A percentile compares a stretch with the other conserved stretches of the same genome.
phyloP scores from a whole-genome alignment of 768 basidiomycete species.

The Mycena epipterygia region DNA sequence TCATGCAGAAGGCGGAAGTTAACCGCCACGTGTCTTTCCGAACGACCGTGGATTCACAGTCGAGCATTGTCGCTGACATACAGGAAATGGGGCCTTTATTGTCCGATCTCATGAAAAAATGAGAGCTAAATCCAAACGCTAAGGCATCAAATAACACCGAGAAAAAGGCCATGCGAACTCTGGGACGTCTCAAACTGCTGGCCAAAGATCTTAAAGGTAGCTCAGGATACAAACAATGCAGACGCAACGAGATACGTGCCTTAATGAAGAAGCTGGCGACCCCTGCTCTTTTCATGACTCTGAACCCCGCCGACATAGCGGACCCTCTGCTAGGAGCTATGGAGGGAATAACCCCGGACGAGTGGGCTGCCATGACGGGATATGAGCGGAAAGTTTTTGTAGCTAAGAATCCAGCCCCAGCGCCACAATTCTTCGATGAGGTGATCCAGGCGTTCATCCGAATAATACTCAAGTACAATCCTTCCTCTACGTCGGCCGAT shows the following conservation, averaged over 20 bases:
- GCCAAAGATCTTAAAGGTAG: constrained; percentile 32
- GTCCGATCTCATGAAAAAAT: no score
- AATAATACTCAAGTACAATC: no score
- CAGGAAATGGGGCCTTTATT: neutral
- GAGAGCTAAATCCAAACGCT: neutral
- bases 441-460: no score
- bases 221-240: constrained; percentile 24
- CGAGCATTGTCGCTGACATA: neutral
- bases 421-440: no score
- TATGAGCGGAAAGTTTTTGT: neutral
- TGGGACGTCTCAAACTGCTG: neutral
- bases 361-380: neutral
- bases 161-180: neutral
- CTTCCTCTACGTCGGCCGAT: no score
- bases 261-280: constrained; percentile 37
- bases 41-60: neutral
- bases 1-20: neutral
- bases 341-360: constrained; percentile 34
- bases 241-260: constrained; percentile 44
- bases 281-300: constrained; percentile 46
- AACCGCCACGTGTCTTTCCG: neutral
- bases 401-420: neutral
- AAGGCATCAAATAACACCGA: neutral
- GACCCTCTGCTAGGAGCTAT: constrained; percentile 42
- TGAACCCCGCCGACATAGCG: constrained; percentile 47